These are phyloP conservation scores for Mycena haematopus DNA, from an alignment of 768 basidiomycete genomes.

Conservation along the genomic window DNA sequence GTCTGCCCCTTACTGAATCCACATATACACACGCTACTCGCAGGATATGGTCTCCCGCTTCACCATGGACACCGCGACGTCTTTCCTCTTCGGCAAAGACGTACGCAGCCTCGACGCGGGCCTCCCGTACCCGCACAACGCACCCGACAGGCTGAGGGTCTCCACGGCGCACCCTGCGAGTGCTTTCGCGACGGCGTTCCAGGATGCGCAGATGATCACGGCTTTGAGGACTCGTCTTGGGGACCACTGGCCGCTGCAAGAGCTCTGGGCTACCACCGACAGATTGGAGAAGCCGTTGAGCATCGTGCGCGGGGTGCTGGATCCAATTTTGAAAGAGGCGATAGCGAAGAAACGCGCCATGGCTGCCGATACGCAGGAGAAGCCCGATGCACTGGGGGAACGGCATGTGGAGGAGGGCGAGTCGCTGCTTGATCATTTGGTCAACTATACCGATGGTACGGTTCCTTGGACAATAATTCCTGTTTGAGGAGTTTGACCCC, in stretches of 20 bases:
- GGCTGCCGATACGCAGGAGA: conserved; percentile 21
- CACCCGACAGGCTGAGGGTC: conserved; percentile 2
- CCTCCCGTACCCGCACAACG: conserved; percentile 52
- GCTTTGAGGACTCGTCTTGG: conserved; percentile 49
- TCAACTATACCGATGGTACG: conserved; percentile 60
- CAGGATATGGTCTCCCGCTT: conserved; percentile 60
- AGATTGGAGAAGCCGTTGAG: conserved; percentile 50
- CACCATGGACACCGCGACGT: conserved; percentile 64
- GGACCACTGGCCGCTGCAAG: conserved; percentile 54
- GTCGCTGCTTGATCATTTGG: conserved; percentile 58
- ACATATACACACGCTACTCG: too few species aligned
- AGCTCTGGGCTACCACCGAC: conserved; percentile 53
- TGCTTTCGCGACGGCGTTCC: conserved; percentile 56
- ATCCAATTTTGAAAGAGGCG: conserved; percentile 58
- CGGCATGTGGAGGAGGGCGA: conserved; percentile 49
- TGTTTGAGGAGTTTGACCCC: background rate
- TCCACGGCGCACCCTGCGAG: conserved; percentile 13
- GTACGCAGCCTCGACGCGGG: conserved; percentile 53
- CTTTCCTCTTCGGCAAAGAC: conserved; percentile 60
- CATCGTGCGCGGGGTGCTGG: conserved; percentile 56
- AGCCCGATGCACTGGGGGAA: conserved; percentile 37
- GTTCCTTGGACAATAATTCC: background rate
- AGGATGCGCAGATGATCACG: conserved; percentile 50
- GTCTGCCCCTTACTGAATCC: too few species aligned
- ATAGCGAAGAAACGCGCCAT: conserved; percentile 43